phyloP scores from a whole-genome alignment of 1,284 basidiomycete species.

The Malassezia equina region DNA sequence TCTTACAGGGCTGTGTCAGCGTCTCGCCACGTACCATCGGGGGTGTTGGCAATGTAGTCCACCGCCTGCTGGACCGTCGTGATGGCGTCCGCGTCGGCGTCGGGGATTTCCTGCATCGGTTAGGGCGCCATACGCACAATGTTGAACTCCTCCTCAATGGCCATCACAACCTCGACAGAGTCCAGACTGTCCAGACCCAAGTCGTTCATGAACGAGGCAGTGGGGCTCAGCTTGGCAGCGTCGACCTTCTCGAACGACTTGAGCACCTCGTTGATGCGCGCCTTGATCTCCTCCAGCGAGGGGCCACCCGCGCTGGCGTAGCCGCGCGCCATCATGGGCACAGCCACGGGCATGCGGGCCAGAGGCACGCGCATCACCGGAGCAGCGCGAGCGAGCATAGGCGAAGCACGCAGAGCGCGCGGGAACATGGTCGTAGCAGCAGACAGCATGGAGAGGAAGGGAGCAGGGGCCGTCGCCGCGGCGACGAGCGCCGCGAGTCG shows the following conservation, averaged over 20 bases:
- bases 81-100: constrained; percentile 95
- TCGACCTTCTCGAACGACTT: constrained; percentile 94
- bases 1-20: neutral
- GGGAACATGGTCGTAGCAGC: constrained; percentile 8
- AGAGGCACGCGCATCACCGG: constrained; percentile 5
- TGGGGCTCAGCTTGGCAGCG: constrained; percentile 62
- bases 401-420: constrained; percentile 11
- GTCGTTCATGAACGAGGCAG: constrained; percentile 72
- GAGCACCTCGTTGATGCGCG: constrained; percentile 75
- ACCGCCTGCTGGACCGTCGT: constrained; percentile 89
- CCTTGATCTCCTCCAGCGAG: constrained; percentile 65
- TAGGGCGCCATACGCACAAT: constrained; percentile 21
- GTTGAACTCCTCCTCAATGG: constrained; percentile 81
- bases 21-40: constrained; percentile 55
- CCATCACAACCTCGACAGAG: constrained; percentile 97
- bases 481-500: neutral
- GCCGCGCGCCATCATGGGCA: constrained; percentile 37
- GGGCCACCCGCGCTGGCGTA: constrained; percentile 71
- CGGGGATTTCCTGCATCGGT: constrained; percentile 72
- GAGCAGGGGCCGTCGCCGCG: neutral
- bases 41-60: constrained; percentile 91
- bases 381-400: constrained; percentile 7
- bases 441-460: constrained; percentile 9
- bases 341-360: constrained; percentile 4
- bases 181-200: constrained; percentile 93